Base-by-base conservation (phyloP, 495 filamentous ascomycete genomes). In the Emericellopsis terricola region DNA sequence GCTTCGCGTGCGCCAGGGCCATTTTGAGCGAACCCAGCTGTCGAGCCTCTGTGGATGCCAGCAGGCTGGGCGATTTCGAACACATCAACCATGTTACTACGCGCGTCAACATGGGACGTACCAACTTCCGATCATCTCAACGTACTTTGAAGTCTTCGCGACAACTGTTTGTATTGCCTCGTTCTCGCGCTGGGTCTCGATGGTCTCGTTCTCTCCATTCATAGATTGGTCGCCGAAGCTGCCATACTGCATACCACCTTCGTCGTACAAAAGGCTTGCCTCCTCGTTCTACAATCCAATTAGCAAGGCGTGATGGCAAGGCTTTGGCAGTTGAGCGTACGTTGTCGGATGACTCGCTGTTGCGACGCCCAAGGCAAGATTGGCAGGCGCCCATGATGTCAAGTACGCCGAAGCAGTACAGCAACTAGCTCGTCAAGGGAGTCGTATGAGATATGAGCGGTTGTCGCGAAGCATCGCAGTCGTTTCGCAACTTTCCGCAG, bases 51-150 rank as follows among this genome's bases (percentile, higher is more conserved):
- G 27, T 30, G 29, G 28, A 30, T 24, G 15, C 45, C 43, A 39
- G 58, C 59, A 34, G 63, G 58, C 19, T 64, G 61, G 11, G 60
- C 55, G 46, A 71, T 68, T 30, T 68, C 67, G 53, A 69, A 71
- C 34, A 71, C 66, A 47, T 71, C 67, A 36, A 71, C 65, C 37
- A 71, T 59, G 47, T 65, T 65, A 37, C 67, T 71, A 41, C 37
- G 17, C 36, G 32, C 29, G 19, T 28, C 32, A 37, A 36, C 29
- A 31, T 32, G 36, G 28, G 35, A 38, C 38, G 33, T 31, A 10
- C 23, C n/a, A 19, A 16, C n/a, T 7, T 19, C 31, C 35, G 29
- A 23, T 15, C 21, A 31, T 16, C 27, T 31, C 15, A 30, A 39
- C 59, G 40, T 62, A 71, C 67, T 67, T 60, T 28, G 67, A 68